These are phyloP conservation scores for Candida fluviatilis DNA, from an alignment of 805 yeast species.

Conservation along the genomic window DNA sequence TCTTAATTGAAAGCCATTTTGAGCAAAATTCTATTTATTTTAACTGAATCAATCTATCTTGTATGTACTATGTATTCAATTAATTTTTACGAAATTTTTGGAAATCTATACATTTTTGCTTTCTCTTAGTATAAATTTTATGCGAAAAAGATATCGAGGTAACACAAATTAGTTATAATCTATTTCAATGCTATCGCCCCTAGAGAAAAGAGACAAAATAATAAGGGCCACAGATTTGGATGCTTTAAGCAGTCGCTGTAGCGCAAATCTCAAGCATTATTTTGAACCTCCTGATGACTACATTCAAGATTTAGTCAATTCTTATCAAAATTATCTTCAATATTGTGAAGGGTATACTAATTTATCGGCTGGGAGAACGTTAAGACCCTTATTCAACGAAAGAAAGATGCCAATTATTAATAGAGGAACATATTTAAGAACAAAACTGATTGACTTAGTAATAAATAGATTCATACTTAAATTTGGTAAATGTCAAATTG, in stretches of 20 bases:
- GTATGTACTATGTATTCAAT: too few relatives aligned
- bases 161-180: too few relatives aligned
- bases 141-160: too few relatives aligned
- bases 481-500: slow-evolving; percentile 40
- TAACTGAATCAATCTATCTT: too few relatives aligned
- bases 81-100: too few relatives aligned
- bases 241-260: slow-evolving; percentile 62
- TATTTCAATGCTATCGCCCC: slow-evolving; percentile 28
- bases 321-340: slow-evolving; percentile 36
- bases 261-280: slow-evolving; percentile 48
- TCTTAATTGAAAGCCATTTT: too few relatives aligned
- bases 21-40: too few relatives aligned
- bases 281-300: slow-evolving; percentile 36
- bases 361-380: slow-evolving; percentile 36
- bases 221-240: slow-evolving; percentile 63
- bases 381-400: slow-evolving; percentile 36
- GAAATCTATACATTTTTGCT: too few relatives aligned
- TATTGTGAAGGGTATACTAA: slow-evolving; percentile 35
- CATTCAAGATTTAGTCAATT: slow-evolving; percentile 27
- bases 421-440: slow-evolving; percentile 65
- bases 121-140: too few relatives aligned
- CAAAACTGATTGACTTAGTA: slow-evolving; percentile 46
- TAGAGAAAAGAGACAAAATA: slow-evolving; percentile 36
- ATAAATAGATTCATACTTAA: slow-evolving; percentile 39
- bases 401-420: slow-evolving; percentile 63